Base-by-base conservation (phyloP, 257 asterid genomes). In the Lantana camara region DNA sequence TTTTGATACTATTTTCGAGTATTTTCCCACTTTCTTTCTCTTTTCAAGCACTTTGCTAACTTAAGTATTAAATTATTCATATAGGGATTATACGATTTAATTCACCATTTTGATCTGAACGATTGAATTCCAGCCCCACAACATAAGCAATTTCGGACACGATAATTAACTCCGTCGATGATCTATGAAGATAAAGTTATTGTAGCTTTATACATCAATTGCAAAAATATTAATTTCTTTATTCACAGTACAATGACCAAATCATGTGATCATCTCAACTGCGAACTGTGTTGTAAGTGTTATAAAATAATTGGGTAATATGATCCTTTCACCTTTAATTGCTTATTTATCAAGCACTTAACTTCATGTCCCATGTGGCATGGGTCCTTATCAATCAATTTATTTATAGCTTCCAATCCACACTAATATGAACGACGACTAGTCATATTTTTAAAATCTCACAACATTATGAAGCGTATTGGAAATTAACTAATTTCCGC, bases 331-430 rank as follows among this genome's bases (percentile, higher is more conserved):
- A 47, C 9, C 56, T 19, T 32, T 48, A 45, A 53, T 41, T 60
- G 15, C 40, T 57, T 70, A 13, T 20, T 15, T 13, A 38, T 64
- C 53, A 69, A 60, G 66, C 70, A 74, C 65, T 64, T 72, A 50
- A 17, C 34, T 44, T 69, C 76, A 49, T 59, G 58, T 67, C 20
- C n/a, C 49, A 22, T 20, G 53, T 61, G 7, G 38, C 49, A 47
- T 58, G n/a, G 16, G 45, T 59, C 66, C 9, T 19, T 46, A 60
- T 69, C 57, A 46, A 41, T 50, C n/a, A 7, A 38, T 12, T 42
- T 42, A 42, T 12, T 53, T 23, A 58, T 27, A 27, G 32, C 32
- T 2, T 27, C 27, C 34, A 20, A 16, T 38, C 9, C n/a, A 38
- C 45, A 40, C 27, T 17, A 27, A 45, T 34, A 21, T n/a, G 14